Evolutionary conservation across 768 basidiomycete species (phyloP), one percentile per base, ranked within the genome.

Genomic region (Lactifluus volemus): DNA sequence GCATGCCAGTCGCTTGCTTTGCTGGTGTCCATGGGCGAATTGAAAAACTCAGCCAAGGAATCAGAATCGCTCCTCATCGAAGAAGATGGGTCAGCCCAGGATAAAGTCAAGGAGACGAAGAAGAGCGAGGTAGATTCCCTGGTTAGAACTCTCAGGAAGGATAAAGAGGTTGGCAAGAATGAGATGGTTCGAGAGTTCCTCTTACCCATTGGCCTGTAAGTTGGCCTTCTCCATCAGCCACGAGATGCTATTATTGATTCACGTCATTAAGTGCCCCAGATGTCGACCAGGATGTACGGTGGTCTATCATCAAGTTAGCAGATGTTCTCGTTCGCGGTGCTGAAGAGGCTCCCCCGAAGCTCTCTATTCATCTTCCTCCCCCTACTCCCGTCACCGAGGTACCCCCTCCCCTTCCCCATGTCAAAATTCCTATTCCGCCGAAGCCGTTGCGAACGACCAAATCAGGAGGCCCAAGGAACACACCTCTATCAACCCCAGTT

Each of bases 271-370:
- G 92, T 36, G 82, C 85, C 36, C 79, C 86, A 0, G 84, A 87
- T 61, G 79, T 84, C 57, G 93, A 97, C 71, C 81, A 90, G 68
- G 90, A 96, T 74, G 88, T 95, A 44, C 86, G 94, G 49, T 91
- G 92, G 84, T 91, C 88, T 65, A 75, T 96, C 52, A 78, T 98
- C 68, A 98, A 98, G 73, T 76, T 97, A 25, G 92, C 91, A 5
- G 96, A 98, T 67, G 78, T 96, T 19, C 80, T 93, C 47, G 86
- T 95, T 66, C 84, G 86, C 54, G 88, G 91, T 25, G 77, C 84
- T 3, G 85, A 91, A 60, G 96, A 98, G 73, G 79, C 84, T 2
- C 77, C 88, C 6, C 95, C 95, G 1, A 93, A 91, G 59, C 85
- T 95, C 63, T 89, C 84, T 49, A 85, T 95, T 53, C 89, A 92